phyloP scores from a whole-genome alignment of 2,329 filamentous ascomycete genomes.

The Microsporum ferrugineum region DNA sequence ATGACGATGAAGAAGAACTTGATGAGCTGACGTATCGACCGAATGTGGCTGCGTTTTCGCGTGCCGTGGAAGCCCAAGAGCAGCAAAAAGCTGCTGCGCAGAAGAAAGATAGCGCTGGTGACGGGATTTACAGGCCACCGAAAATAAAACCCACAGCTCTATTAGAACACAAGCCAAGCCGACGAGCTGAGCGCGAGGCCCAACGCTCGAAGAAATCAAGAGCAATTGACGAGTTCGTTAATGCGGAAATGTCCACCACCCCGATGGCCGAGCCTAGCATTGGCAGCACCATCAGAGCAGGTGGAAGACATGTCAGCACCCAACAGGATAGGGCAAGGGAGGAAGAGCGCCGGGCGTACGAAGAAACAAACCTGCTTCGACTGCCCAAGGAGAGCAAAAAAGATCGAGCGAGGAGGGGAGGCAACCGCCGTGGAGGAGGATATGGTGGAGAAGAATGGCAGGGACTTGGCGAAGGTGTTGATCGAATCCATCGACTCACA shows the following conservation, averaged over 20 bases:
- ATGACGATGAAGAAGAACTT: conserved; percentile 33
- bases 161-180: conserved; percentile 47
- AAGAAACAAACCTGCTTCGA: conserved; percentile 84
- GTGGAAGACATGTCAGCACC: conserved; percentile 69
- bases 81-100: conserved; percentile 16
- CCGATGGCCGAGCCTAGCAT: conserved; percentile 81
- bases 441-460: conserved; percentile 94
- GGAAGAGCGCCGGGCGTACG: conserved; percentile 69
- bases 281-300: conserved; percentile 71
- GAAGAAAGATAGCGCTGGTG: conserved; percentile 26
- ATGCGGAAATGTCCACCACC: conserved; percentile 67
- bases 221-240: conserved; percentile 85
- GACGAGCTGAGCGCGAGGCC: conserved; percentile 48
- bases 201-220: conserved; percentile 60
- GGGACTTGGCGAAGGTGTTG: conserved; percentile 69
- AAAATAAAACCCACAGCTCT: conserved; percentile 78
- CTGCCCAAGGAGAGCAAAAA: conserved; percentile 82
- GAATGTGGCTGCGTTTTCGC: conserved; percentile 41
- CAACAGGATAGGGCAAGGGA: conserved; percentile 65
- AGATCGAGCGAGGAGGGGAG: conserved; percentile 55
- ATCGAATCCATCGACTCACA: conserved; percentile 75
- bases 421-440: conserved; percentile 42
- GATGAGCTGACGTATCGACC: conserved; percentile 54
- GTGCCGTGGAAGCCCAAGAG: conserved; percentile 27
- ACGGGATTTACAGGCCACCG: conserved; percentile 79